Evolutionary conservation across 139 green algal genomes (phyloP).

Genomic region (Spirogloea muscicola): DNA sequence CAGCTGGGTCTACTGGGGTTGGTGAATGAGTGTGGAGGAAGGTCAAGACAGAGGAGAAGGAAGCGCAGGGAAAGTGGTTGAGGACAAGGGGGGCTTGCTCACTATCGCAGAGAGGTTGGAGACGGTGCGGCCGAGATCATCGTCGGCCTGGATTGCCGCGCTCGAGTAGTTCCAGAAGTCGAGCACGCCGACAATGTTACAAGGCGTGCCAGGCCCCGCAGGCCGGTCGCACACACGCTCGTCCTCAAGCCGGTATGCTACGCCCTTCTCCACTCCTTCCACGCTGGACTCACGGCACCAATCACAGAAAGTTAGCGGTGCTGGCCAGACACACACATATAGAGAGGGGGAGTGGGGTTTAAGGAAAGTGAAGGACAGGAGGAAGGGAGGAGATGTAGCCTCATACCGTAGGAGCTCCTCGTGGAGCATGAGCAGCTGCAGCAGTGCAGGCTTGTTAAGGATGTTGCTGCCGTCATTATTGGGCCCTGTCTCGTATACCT

Average conservation of each 20-base stretch:
- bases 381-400: too few relatives aligned
- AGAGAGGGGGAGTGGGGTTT: neutral
- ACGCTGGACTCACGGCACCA: neutral
- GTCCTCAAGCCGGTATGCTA: neutral
- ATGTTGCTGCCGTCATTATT: too few relatives aligned
- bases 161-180: constrained; percentile 11
- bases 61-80: neutral
- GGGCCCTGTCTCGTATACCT: too few relatives aligned
- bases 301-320: neutral
- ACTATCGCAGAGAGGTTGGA: constrained; percentile 11
- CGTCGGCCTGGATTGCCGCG: constrained; percentile 15
- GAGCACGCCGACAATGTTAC: constrained; percentile 14
- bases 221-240: constrained; percentile 19
- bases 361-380: neutral
- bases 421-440: too few relatives aligned
- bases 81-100: neutral
- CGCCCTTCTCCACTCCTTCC: neutral
- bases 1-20: too few relatives aligned
- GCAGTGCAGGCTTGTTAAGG: too few relatives aligned
- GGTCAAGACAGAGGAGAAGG: neutral
- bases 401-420: too few relatives aligned
- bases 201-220: constrained; percentile 6
- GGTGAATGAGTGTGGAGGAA: neutral
- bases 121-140: constrained; percentile 1
- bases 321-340: too few relatives aligned